Conservation (phyloP, 805 yeast genomes). For the Vanderwaltozyma tropicalis region DNA sequence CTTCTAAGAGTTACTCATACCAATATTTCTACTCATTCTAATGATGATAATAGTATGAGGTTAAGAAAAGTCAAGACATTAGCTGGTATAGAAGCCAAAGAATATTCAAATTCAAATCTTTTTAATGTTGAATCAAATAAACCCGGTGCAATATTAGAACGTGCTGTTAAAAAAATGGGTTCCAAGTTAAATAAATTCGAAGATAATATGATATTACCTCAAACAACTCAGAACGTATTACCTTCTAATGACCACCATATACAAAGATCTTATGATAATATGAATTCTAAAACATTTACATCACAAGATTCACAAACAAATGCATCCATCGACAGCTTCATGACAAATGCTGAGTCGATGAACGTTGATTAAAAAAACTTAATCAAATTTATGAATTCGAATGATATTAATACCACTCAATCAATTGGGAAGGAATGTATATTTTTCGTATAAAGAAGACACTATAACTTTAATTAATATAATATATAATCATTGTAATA, state of each 20-base stretch:
- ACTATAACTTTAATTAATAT: too few species aligned
- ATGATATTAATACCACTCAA: not conserved
- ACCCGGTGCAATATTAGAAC: constrained; percentile 28
- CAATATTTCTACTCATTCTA: not conserved
- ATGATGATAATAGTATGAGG: not conserved
- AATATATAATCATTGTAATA: not conserved
- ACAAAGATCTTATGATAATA: constrained; percentile 1
- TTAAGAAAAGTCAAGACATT: constrained; percentile 9
- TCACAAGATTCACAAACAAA: not conserved
- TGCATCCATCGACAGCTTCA: not conserved
- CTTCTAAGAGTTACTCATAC: not conserved
- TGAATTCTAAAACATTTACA: constrained; percentile 1
- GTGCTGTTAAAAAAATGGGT: constrained; percentile 21
- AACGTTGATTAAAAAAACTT: not conserved
- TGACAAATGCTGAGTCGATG: not conserved
- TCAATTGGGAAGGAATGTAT: too few species aligned
- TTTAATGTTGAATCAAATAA: constrained; percentile 28
- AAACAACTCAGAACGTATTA: constrained; percentile 21
- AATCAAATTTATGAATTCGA: too few species aligned
- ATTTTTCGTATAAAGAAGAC: too few species aligned
- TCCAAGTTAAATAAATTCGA: constrained; percentile 4
- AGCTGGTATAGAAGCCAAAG: constrained; percentile 22
- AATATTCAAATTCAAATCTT: constrained; percentile 18
- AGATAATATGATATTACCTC: constrained; percentile 7
- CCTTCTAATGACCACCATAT: constrained; percentile 9